Evolutionary conservation across 2,329 filamentous ascomycete genomes (phyloP).

Genomic region (Fusarium oligoseptatum): DNA sequence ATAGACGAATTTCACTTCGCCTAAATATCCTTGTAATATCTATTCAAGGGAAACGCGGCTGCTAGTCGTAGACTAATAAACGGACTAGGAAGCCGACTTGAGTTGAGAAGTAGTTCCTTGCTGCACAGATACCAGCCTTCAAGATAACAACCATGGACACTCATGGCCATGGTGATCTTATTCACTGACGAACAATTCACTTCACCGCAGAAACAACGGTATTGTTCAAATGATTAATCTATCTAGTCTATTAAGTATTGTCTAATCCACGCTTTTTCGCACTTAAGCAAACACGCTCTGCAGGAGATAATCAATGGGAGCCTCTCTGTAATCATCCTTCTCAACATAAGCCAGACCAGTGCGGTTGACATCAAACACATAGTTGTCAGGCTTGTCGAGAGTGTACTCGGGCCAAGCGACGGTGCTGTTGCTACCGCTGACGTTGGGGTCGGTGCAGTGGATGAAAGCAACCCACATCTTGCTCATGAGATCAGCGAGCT

Average conservation of each 20-base stretch:
- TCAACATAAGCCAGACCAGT: slow-evolving; percentile 56
- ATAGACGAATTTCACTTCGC: neutral
- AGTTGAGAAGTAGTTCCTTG: neutral
- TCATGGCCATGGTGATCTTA: too few relatives aligned
- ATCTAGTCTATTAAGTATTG: neutral
- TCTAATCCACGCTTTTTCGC: neutral
- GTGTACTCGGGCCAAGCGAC: slow-evolving; percentile 60
- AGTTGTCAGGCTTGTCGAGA: slow-evolving; percentile 55
- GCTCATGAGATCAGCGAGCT: slow-evolving; percentile 62
- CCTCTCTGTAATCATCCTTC: slow-evolving; percentile 59
- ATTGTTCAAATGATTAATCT: neutral
- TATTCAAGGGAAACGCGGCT: neutral
- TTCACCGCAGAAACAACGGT: neutral
- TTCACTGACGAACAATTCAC: neutral
- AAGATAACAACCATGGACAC: neutral
- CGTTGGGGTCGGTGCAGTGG: slow-evolving; percentile 53
- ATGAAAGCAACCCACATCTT: slow-evolving; percentile 65
- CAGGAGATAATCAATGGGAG: slow-evolving; percentile 56
- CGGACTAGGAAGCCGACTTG: neutral
- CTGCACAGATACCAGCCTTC: neutral
- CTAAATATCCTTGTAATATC: neutral
- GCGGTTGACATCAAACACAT: slow-evolving; percentile 64
- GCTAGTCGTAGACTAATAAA: neutral
- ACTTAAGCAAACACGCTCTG: slow-evolving; percentile 33
- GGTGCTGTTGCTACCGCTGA: neutral